Conservation (phyloP, 140 eudicot genomes). For the Ambrosia hybrid region DNA sequence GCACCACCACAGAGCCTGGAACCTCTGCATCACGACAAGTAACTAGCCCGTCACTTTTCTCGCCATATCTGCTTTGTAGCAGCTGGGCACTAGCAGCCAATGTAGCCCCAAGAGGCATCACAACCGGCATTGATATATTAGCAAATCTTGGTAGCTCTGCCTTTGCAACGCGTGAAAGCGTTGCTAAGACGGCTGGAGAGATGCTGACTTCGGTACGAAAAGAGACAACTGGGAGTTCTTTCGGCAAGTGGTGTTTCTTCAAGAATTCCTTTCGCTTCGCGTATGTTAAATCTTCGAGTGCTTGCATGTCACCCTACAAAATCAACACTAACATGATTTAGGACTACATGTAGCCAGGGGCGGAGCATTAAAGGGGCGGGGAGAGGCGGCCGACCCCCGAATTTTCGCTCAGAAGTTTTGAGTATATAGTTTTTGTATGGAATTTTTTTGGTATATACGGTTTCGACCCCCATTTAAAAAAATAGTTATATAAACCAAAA, state of each 20-base stretch:
- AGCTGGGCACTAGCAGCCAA: conserved; percentile 94
- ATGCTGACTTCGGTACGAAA: conserved; percentile 82
- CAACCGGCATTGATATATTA: conserved; percentile 61
- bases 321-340: conserved; percentile 13
- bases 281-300: conserved; percentile 89
- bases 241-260: conserved; percentile 54
- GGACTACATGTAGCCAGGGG: not conserved
- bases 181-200: conserved; percentile 82
- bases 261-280: conserved; percentile 65
- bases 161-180: conserved; percentile 80
- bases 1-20: conserved; percentile 91
- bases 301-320: conserved; percentile 88
- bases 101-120: conserved; percentile 90
- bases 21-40: conserved; percentile 96
- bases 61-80: conserved; percentile 75
- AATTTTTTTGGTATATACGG: too few relatives aligned
- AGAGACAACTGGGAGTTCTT: conserved; percentile 82
- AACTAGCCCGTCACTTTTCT: conserved; percentile 93
- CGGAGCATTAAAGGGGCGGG: too few relatives aligned
- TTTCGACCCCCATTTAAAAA: too few relatives aligned
- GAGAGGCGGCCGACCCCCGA: too few relatives aligned
- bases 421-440: too few relatives aligned
- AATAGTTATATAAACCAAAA: too few relatives aligned
- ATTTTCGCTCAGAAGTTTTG: too few relatives aligned
- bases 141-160: conserved; percentile 78